Conservation (phyloP, 164 flowering plant genomes). For the Platanus orientalis region DNA sequence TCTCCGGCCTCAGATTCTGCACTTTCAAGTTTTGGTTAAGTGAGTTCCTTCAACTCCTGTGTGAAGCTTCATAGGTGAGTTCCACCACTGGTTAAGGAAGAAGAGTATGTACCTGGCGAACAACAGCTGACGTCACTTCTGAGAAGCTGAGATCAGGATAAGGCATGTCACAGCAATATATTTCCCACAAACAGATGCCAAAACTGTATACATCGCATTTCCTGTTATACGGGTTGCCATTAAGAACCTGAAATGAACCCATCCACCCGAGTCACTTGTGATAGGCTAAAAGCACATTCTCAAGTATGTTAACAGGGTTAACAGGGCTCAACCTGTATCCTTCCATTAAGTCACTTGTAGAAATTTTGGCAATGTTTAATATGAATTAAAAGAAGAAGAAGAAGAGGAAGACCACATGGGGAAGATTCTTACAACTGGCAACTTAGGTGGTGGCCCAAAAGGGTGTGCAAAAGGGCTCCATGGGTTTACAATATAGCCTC, state of each 20-base stretch:
- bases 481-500: no score
- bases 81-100: background rate
- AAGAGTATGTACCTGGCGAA: slow-evolving; percentile 61
- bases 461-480: no score
- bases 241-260: slow-evolving; percentile 64
- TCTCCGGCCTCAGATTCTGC: slow-evolving; percentile 93
- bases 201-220: slow-evolving; percentile 98
- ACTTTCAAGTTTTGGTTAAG: slow-evolving; percentile 6
- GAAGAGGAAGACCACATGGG: no score
- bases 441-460: no score
- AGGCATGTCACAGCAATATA: slow-evolving; percentile 98
- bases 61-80: background rate
- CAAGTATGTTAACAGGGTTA: no score
- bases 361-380: no score
- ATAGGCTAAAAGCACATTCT: slow-evolving; percentile 3
- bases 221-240: slow-evolving; percentile 89
- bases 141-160: slow-evolving; percentile 95
- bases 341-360: no score
- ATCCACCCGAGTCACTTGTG: slow-evolving; percentile 8
- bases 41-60: background rate
- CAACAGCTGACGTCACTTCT: slow-evolving; percentile 90
- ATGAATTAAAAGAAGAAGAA: no score
- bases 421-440: no score
- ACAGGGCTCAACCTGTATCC: background rate
- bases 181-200: slow-evolving; percentile 97